Base-by-base conservation (phyloP, 306 rosid genomes). In the Luffa aegyptiaca region DNA sequence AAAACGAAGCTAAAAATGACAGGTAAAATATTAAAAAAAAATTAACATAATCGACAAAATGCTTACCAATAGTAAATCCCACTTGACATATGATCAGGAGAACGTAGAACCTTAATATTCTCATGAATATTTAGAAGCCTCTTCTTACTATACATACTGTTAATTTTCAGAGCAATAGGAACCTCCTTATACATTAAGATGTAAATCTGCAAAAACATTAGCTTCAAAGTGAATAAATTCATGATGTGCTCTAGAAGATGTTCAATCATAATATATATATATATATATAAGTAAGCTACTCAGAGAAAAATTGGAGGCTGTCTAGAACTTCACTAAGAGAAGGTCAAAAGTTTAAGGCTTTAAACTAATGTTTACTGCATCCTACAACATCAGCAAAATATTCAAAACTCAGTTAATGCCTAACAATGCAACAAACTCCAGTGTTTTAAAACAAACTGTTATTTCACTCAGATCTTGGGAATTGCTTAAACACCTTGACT, bases 101-200 rank as follows among this genome's bases (percentile, higher is more conserved):
- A 69, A 82, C 90, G 88, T 44, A 87, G 35, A 39, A 85, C 88
- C 79, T 70, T 78, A 8, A 87, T 83, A 59, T 87, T 87, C 81
- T 87, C 82, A 57, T 87, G 90, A 81, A 84, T 87, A 41, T 81
- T 83, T 41, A 82, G 70, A 64, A 87, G 85, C 72, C 56, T 80
- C 71, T 69, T 87, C 78, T 87, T 81, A 74, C 86, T 85, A 52
- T 85, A 85, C 75, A 66, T 78, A 45, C 90, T 85, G 83, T 87
- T 87, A 73, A 87, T 87, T 49, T 87, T 87, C 64, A 87, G 62
- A 75, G 90, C 90, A 78, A 87, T 53, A 77, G 88, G 48, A 78
- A 87, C 90, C 86, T 87, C 90, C 74, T 87, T 87, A 76, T 85
- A 87, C 37, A 87, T 84, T 75, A 87, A 86, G 65, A 87, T 80